Evolutionary conservation across 2,329 filamentous ascomycete species (phyloP).

Genomic region (Pyricularia grisea): DNA sequence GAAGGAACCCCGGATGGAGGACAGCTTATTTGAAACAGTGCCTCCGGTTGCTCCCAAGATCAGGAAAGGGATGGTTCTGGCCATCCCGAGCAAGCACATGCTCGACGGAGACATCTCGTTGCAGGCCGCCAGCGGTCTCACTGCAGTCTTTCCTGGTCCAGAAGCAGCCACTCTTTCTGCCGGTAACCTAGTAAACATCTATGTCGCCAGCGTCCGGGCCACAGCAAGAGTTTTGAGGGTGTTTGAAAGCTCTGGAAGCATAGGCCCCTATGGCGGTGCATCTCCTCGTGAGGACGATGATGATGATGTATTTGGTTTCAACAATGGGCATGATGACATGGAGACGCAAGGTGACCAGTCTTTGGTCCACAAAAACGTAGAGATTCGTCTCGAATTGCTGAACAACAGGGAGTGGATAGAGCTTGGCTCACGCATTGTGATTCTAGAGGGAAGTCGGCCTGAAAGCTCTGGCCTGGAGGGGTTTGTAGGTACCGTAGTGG

Average conservation of each 20-base stretch:
- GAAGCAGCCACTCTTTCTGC: conserved; percentile 54
- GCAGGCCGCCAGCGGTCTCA: conserved; percentile 58
- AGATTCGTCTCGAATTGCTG: conserved; percentile 60
- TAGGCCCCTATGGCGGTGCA: conserved; percentile 15
- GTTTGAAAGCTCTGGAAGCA: conserved; percentile 13
- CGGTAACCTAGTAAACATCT: conserved; percentile 69
- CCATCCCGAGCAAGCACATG: conserved; percentile 51
- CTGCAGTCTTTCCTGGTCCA: conserved; percentile 47
- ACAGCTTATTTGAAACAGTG: conserved; percentile 9
- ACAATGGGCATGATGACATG: conserved; percentile 32
- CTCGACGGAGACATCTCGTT: conserved; percentile 45
- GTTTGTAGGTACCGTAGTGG: conserved; percentile 59
- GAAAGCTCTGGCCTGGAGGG: conserved; percentile 61
- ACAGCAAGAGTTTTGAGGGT: conserved; percentile 64
- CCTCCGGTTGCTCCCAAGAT: conserved; percentile 30
- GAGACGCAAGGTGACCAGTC: conserved; percentile 12
- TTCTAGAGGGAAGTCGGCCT: conserved; percentile 62
- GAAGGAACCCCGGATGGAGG: neutral
- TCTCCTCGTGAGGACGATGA: conserved; percentile 25
- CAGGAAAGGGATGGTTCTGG: conserved; percentile 77
- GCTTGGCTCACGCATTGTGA: conserved; percentile 57
- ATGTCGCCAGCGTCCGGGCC: conserved; percentile 78
- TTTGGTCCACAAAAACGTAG: conserved; percentile 24
- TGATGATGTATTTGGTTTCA: conserved; percentile 50
- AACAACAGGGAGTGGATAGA: conserved; percentile 66